Conservation (phyloP, 2,329 filamentous ascomycete species). For the Ophiostoma sp. region DNA sequence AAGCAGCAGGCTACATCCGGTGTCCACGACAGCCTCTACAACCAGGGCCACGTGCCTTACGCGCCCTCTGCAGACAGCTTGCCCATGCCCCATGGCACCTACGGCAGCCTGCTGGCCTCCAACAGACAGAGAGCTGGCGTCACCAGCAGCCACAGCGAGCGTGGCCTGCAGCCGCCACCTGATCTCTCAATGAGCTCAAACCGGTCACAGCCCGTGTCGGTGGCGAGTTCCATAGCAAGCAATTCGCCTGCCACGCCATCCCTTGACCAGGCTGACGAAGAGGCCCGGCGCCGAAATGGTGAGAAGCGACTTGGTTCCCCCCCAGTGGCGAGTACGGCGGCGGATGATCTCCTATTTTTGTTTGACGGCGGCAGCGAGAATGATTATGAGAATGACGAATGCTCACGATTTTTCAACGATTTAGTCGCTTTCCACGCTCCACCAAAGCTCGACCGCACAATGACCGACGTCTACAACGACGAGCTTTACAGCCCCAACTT, state of each 20-base stretch:
- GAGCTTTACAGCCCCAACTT: slow-evolving; percentile 78
- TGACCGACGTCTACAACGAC: slow-evolving; percentile 82
- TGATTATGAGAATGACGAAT: slow-evolving; percentile 48
- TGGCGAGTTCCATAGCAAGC: slow-evolving; percentile 57
- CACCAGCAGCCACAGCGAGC: slow-evolving; percentile 37
- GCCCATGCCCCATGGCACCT: slow-evolving; percentile 42
- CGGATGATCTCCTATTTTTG: slow-evolving; percentile 21
- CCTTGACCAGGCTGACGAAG: slow-evolving; percentile 48
- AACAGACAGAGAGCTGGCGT: slow-evolving; percentile 38
- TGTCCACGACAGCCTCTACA: slow-evolving; percentile 43
- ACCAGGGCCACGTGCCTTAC: slow-evolving; percentile 42
- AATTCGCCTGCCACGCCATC: slow-evolving; percentile 62
- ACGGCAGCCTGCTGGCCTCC: slow-evolving; percentile 43
- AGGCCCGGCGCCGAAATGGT: slow-evolving; percentile 57
- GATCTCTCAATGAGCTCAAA: slow-evolving; percentile 45
- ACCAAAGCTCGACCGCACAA: slow-evolving; percentile 80
- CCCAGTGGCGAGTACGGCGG: neutral
- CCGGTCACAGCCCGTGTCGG: slow-evolving; percentile 55
- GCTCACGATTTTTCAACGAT: slow-evolving; percentile 64
- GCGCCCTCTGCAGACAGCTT: slow-evolving; percentile 37
- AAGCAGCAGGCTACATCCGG: slow-evolving; percentile 42
- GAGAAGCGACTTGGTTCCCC: slow-evolving; percentile 37
- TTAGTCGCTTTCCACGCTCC: slow-evolving; percentile 58
- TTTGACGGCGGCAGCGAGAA: slow-evolving; percentile 31
- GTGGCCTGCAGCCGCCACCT: slow-evolving; percentile 47